phyloP scores from a whole-genome alignment of 495 filamentous ascomycete genomes.

The Aspergillus cavernicola region DNA sequence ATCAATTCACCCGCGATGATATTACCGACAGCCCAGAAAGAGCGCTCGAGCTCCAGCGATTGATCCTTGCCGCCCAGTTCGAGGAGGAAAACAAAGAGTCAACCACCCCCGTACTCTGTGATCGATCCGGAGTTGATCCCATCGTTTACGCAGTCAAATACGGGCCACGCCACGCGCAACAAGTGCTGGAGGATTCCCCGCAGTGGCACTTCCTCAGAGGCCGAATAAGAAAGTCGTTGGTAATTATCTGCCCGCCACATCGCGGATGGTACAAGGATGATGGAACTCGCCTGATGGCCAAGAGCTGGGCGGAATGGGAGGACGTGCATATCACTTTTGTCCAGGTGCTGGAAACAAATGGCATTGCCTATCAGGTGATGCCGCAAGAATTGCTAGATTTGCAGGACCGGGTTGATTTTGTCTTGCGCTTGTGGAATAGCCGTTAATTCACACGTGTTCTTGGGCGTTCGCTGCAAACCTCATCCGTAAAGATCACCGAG shows the following conservation, averaged over 20 bases:
- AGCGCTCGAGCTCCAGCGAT: conserved; percentile 1
- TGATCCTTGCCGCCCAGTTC: neutral
- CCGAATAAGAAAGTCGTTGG: neutral
- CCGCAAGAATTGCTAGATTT: neutral
- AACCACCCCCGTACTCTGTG: neutral
- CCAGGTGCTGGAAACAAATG: neutral
- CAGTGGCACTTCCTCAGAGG: neutral
- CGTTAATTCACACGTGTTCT: no score
- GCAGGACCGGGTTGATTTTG: neutral
- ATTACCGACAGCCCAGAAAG: neutral
- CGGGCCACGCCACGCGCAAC: neutral
- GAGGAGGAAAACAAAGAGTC: neutral
- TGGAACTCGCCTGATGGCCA: neutral
- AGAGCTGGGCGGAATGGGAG: neutral
- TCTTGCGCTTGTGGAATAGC: neutral
- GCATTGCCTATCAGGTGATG: neutral
- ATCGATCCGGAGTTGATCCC: neutral
- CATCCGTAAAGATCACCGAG: no score
- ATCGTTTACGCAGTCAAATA: conserved; percentile 3
- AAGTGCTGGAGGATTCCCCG: neutral
- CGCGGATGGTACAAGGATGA: neutral
- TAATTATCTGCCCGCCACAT: conserved; percentile 1
- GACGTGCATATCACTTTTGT: neutral
- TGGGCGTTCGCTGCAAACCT: no score
- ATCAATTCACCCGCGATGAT: neutral